Evolutionary conservation across 169 alveolate species (phyloP).

Genomic region (Toxoplasma gondii): DNA sequence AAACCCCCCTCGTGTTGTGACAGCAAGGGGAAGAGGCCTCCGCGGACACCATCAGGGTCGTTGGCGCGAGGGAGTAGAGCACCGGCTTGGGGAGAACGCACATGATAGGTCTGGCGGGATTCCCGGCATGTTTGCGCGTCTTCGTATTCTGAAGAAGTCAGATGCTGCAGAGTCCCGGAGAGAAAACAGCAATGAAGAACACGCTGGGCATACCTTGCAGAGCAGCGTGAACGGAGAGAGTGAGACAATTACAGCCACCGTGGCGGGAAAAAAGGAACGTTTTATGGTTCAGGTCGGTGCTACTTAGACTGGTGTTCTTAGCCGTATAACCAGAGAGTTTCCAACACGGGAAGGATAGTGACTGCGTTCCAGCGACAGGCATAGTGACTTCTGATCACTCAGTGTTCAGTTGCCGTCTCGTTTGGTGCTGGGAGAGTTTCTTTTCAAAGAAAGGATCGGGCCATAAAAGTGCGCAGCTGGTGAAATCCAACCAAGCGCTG

Average conservation of each 20-base stretch:
- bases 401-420: too few relatives aligned
- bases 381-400: too few relatives aligned
- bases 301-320: not conserved
- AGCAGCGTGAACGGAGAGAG: not conserved
- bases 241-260: not conserved
- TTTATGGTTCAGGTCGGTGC: not conserved
- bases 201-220: not conserved
- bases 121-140: not conserved
- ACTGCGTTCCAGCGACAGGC: too few relatives aligned
- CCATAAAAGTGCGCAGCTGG: too few relatives aligned
- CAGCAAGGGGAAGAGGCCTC: not conserved
- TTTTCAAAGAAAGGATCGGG: too few relatives aligned
- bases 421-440: too few relatives aligned
- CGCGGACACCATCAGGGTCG: not conserved
- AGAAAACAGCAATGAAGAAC: not conserved
- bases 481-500: too few relatives aligned
- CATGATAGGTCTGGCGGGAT: not conserved
- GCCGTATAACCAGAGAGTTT: too few relatives aligned
- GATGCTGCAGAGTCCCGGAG: too few relatives aligned
- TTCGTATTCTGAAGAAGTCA: not conserved
- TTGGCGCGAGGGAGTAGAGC: too few relatives aligned
- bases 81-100: not conserved
- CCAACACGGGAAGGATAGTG: too few relatives aligned
- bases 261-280: not conserved
- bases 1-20: conserved; percentile 4